Evolutionary conservation across 331 rosid genomes (phyloP).

Genomic region (Stylosanthes scabra): DNA sequence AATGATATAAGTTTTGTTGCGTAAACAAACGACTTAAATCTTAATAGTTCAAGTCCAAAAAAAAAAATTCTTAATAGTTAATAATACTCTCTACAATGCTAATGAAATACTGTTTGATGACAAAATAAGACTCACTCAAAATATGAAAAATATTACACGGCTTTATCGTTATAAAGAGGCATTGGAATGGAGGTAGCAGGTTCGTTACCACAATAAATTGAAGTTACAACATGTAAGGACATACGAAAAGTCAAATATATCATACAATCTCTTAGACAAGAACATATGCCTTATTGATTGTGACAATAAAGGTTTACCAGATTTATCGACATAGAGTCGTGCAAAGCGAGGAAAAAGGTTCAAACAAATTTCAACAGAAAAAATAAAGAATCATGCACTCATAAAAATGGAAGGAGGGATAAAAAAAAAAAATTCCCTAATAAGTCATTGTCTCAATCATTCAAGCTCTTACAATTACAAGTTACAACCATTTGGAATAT

Average conservation of each 20-base stretch:
- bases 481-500: neutral
- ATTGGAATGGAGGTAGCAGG: no score
- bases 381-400: neutral
- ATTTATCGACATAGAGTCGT: neutral
- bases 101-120: no score
- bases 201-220: neutral
- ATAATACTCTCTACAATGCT: no score
- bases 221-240: neutral
- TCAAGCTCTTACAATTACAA: no score
- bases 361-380: constrained; percentile 9
- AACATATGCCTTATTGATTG: neutral
- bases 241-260: neutral
- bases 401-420: neutral
- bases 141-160: no score
- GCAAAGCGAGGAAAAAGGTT: constrained; percentile 6
- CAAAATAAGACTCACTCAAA: no score
- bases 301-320: neutral
- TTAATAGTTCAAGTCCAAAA: no score
- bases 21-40: no score
- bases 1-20: no score
- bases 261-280: neutral
- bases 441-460: neutral
- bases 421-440: neutral
- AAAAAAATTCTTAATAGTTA: no score
- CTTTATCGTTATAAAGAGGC: neutral